phyloP scores from a whole-genome alignment of 169 alveolate species.

The Babesia bovis region DNA sequence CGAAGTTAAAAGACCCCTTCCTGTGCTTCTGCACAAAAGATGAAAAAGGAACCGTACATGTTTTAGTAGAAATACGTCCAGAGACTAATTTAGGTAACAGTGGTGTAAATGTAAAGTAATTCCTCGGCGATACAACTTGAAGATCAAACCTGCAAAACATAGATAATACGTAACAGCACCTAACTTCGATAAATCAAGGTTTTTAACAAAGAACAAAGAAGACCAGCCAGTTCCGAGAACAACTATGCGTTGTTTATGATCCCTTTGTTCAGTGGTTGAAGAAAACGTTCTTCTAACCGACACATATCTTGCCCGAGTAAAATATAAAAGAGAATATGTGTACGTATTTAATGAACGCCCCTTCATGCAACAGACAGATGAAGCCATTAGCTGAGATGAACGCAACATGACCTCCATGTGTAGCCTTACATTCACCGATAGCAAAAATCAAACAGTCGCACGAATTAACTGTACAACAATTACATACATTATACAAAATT shows the following conservation, averaged over 20 bases:
- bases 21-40: slow-evolving; percentile 40
- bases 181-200: slow-evolving; percentile 57
- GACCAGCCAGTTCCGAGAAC: slow-evolving; percentile 81
- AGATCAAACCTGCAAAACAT: slow-evolving; percentile 62
- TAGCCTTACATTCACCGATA: background rate
- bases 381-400: background rate
- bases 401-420: background rate
- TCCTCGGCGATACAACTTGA: slow-evolving; percentile 74
- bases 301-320: background rate
- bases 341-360: background rate
- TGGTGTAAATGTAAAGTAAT: slow-evolving; percentile 78
- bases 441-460: background rate
- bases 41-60: slow-evolving; percentile 68
- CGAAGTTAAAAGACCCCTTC: slow-evolving; percentile 27
- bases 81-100: slow-evolving; percentile 71
- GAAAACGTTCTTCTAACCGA: background rate
- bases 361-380: background rate
- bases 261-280: background rate
- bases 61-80: slow-evolving; percentile 61
- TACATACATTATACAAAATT: background rate
- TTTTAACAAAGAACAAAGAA: slow-evolving; percentile 64
- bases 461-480: no score
- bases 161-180: background rate
- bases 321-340: background rate
- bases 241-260: slow-evolving; percentile 52